These are phyloP conservation scores for Purpureocillium takamizusanense DNA, from an alignment of 2,329 filamentous ascomycete genomes.

Conservation along the genomic window DNA sequence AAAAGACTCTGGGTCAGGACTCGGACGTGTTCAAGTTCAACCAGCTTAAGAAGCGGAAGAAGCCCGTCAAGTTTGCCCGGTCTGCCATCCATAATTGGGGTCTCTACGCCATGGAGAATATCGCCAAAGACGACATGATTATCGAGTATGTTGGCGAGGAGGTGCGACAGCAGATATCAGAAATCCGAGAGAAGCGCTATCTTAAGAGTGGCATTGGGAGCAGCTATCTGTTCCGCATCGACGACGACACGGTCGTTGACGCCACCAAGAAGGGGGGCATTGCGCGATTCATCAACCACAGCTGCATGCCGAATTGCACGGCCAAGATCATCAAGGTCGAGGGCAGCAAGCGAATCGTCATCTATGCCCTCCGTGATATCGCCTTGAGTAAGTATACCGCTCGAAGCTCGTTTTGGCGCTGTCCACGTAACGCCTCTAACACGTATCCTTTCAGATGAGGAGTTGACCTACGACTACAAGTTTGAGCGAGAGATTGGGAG, in stretches of 20 bases:
- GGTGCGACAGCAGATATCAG: constrained; percentile 93
- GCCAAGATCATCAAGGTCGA: constrained; percentile 99
- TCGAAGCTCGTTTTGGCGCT: neutral
- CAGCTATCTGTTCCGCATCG: constrained; percentile 95
- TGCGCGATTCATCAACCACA: constrained; percentile 97
- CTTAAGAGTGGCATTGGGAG: constrained; percentile 94
- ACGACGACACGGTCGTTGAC: constrained; percentile 95
- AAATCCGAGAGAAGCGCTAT: constrained; percentile 85
- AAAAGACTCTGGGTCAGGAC: constrained; percentile 73
- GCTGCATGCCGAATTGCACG: constrained; percentile 95
- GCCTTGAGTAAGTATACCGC: constrained; percentile 64
- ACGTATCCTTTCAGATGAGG: constrained; percentile 61
- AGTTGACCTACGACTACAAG: constrained; percentile 99
- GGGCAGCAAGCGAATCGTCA: constrained; percentile 95
- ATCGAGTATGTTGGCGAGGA: constrained; percentile 99
- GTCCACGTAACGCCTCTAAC: constrained; percentile 10
- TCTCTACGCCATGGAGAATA: constrained; percentile 94
- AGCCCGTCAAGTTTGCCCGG: constrained; percentile 93
- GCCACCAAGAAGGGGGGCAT: constrained; percentile 98
- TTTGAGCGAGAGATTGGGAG: constrained; percentile 96
- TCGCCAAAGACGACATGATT: constrained; percentile 96
- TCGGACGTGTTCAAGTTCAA: constrained; percentile 95
- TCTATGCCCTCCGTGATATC: constrained; percentile 95
- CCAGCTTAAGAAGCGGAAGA: constrained; percentile 98
- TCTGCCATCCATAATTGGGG: constrained; percentile 99